Evolutionary conservation across 2,329 filamentous ascomycete species (phyloP).

Genomic region (Sporothrix pseudoabietina): DNA sequence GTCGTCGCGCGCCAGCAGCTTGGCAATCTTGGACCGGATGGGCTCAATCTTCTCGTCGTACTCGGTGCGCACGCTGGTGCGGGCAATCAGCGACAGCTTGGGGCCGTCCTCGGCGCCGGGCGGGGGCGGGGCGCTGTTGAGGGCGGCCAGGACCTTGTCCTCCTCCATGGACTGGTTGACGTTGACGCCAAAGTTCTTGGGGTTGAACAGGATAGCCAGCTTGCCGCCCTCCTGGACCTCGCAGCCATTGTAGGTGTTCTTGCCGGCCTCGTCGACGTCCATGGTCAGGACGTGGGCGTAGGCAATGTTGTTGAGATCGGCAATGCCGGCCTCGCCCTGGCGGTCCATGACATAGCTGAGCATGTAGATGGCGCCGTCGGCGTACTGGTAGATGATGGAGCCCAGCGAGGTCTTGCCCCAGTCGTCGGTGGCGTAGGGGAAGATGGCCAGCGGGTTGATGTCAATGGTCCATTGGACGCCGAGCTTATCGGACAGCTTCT

Average conservation of each 20-base stretch:
- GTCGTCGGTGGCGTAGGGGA: slow-evolving; percentile 48
- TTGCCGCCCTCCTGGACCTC: slow-evolving; percentile 47
- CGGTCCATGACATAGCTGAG: slow-evolving; percentile 25
- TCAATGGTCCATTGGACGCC: slow-evolving; percentile 55
- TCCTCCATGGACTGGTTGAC: slow-evolving; percentile 44
- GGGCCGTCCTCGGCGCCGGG: slow-evolving; percentile 32
- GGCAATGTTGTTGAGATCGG: slow-evolving; percentile 51
- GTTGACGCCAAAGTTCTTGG: slow-evolving; percentile 50
- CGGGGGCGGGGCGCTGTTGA: slow-evolving; percentile 49
- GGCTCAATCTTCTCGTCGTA: slow-evolving; percentile 50
- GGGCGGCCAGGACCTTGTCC: slow-evolving; percentile 47
- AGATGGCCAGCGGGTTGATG: slow-evolving; percentile 51
- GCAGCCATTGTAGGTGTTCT: slow-evolving; percentile 49
- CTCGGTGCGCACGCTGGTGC: slow-evolving; percentile 47
- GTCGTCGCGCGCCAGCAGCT: slow-evolving; percentile 44
- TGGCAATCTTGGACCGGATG: slow-evolving; percentile 44
- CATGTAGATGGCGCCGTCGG: slow-evolving; percentile 28
- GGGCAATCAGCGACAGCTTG: slow-evolving; percentile 48
- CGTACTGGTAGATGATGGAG: slow-evolving; percentile 48
- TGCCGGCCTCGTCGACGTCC: slow-evolving; percentile 47
- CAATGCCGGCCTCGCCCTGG: slow-evolving; percentile 41
- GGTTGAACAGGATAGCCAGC: slow-evolving; percentile 53
- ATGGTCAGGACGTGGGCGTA: slow-evolving; percentile 50
- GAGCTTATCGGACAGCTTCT: slow-evolving; percentile 37
- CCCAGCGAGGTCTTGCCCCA: slow-evolving; percentile 50